Conservation (phyloP, 2,329 filamentous ascomycete genomes). For the Stylonectria norvegica region DNA sequence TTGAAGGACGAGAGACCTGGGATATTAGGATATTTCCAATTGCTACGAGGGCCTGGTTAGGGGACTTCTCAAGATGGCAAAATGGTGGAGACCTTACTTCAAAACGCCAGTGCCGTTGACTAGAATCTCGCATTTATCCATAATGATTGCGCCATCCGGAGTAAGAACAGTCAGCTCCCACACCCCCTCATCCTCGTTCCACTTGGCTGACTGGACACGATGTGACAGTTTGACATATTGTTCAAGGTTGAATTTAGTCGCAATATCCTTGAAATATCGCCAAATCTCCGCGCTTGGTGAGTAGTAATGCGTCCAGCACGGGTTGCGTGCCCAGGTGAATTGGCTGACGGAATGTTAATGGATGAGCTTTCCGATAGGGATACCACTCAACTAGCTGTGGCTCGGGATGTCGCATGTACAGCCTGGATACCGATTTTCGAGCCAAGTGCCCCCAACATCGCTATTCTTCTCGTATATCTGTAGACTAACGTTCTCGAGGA, state of each 20-base stretch:
- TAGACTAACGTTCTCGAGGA: slow-evolving; percentile 32
- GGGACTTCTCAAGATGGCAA: background rate
- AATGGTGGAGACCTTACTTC: slow-evolving; percentile 29
- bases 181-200: slow-evolving; percentile 41
- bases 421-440: slow-evolving; percentile 55
- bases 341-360: slow-evolving; percentile 30
- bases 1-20: slow-evolving; percentile 43
- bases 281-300: slow-evolving; percentile 52
- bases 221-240: slow-evolving; percentile 44
- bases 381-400: slow-evolving; percentile 48
- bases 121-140: slow-evolving; percentile 30
- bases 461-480: slow-evolving; percentile 54
- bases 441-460: slow-evolving; percentile 54
- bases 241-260: slow-evolving; percentile 43
- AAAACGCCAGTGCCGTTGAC: slow-evolving; percentile 50
- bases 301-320: slow-evolving; percentile 57
- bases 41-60: background rate
- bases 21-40: slow-evolving; percentile 51
- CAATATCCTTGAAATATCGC: slow-evolving; percentile 47
- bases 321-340: slow-evolving; percentile 59
- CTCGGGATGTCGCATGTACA: slow-evolving; percentile 54
- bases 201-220: slow-evolving; percentile 39
- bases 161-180: slow-evolving; percentile 42
- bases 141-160: background rate
- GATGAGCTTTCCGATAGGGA: background rate